phyloP scores from a whole-genome alignment of 805 yeast genomes.

The Yamadazyma kitorensis region DNA sequence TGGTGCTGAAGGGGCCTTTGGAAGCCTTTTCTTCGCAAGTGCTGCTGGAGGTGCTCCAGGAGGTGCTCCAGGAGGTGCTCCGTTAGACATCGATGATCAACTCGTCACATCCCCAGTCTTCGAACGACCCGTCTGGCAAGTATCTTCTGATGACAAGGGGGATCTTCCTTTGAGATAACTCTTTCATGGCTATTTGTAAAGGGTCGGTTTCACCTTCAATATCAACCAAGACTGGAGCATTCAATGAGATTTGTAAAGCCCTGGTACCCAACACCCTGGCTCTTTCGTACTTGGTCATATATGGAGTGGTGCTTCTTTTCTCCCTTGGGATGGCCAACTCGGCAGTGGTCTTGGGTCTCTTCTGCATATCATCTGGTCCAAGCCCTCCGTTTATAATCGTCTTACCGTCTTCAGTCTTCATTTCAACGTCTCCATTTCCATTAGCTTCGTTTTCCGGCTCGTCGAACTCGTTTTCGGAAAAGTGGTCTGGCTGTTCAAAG shows the following conservation, averaged over 20 bases:
- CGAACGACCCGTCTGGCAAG: slow-evolving; percentile 94
- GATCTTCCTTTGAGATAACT: slow-evolving; percentile 88
- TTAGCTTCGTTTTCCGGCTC: slow-evolving; percentile 27
- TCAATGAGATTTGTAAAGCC: slow-evolving; percentile 95
- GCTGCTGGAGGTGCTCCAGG: no score
- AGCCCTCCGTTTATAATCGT: slow-evolving; percentile 69
- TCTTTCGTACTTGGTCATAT: slow-evolving; percentile 98
- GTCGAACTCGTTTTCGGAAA: slow-evolving; percentile 66
- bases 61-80: no score
- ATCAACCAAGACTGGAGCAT: slow-evolving; percentile 97
- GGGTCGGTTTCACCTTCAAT: slow-evolving; percentile 99
- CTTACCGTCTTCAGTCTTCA: slow-evolving; percentile 66
- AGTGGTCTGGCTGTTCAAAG: slow-evolving; percentile 77
- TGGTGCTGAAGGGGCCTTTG: no score
- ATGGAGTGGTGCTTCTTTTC: slow-evolving; percentile 91
- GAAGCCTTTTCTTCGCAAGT: no score
- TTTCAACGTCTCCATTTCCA: slow-evolving; percentile 42
- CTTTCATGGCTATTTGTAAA: slow-evolving; percentile 95
- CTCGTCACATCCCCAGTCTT: slow-evolving; percentile 99
- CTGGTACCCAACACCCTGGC: slow-evolving; percentile 97
- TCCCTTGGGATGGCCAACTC: slow-evolving; percentile 89
- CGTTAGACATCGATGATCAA: slow-evolving; percentile 89
- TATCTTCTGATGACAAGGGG: slow-evolving; percentile 95
- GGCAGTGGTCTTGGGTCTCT: slow-evolving; percentile 60
- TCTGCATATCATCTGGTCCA: slow-evolving; percentile 52